Evolutionary conservation across 2,329 filamentous ascomycete genomes (phyloP), one percentile per base, ranked within the genome.

Genomic region (Xylaria multiplex): DNA sequence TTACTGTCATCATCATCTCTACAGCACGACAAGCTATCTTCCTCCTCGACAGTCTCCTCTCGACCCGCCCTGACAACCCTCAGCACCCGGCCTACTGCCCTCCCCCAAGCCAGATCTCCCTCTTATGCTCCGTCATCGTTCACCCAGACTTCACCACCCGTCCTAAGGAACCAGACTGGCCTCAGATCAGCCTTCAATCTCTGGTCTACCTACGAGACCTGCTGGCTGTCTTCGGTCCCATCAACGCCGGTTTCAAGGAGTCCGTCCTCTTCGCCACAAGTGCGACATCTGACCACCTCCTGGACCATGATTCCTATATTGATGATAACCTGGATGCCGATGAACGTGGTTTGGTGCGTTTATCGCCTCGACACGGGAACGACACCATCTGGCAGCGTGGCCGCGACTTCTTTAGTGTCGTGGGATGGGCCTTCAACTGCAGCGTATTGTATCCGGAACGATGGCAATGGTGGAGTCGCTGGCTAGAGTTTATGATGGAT

Each of bases 371-470:
- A 9, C 82, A 93, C 64, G 89, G 90, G 1, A 86, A 87, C 57
- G 81, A 88, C 49, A 90, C 91, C 35, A 69, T 97, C 1, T 97
- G 92, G 88, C 81, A 81, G 16, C 86, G 87, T n/a, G 92, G 91
- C 0, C 89, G 92, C 67, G 93, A 97, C 75, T 96, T 98, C 73
- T 99, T 96, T 93, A 86, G 89, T 48, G 87, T 92, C 0, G 85
- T 96, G 0, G 96, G 95, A 3, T 98, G 96, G 96, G 91, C 92
- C 0, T 93, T 98, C 77, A 96, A 95, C 76, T 98, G 95, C 80
- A 94, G 93, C 58, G 85, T 91, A 1, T 78, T 86, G 37, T 84
- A 95, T 71, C 88, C 88, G 1, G 84, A 86, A 46, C 86, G 95
- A 22, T 98, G 96, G 95, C 85, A 84, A 56, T 86, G 89, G 74